Evolutionary conservation across 495 filamentous ascomycete species (phyloP).

Genomic region (Aspergillus ellipticus): DNA sequence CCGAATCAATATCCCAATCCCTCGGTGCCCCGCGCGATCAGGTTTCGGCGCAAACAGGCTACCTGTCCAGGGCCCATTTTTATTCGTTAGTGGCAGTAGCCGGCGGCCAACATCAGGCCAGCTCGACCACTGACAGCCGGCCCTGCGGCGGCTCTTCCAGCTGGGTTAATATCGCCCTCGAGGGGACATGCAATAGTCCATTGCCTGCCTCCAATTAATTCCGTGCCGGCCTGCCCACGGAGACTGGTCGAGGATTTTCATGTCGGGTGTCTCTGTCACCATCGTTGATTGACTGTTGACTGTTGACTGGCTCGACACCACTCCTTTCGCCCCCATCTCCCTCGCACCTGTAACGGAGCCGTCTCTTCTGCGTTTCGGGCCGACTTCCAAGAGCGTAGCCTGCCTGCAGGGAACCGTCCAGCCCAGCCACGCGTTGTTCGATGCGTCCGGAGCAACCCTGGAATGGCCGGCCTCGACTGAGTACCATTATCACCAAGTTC

Average conservation of each 20-base stretch:
- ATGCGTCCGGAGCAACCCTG: constrained; percentile 30
- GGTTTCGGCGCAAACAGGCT: constrained; percentile 27
- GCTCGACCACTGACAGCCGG: constrained; percentile 15
- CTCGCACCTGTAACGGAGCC: not conserved
- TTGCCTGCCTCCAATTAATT: too few species aligned
- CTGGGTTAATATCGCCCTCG: constrained; percentile 1
- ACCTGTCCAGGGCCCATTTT: constrained; percentile 21
- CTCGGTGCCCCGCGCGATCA: constrained; percentile 13
- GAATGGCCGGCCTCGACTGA: constrained; percentile 27
- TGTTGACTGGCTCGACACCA: too few species aligned
- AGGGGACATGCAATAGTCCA: not conserved
- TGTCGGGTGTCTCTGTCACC: too few species aligned
- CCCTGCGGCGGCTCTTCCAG: constrained; percentile 10
- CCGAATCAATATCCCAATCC: constrained; percentile 9
- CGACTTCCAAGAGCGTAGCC: constrained; percentile 6
- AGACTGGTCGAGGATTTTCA: too few species aligned
- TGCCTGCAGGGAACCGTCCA: constrained; percentile 4
- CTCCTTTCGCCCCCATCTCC: not conserved
- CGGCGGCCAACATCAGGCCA: constrained; percentile 20
- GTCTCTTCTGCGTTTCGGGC: constrained; percentile 3
- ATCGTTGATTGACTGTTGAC: too few species aligned
- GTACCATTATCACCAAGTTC: too few species aligned
- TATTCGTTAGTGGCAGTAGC: constrained; percentile 23
- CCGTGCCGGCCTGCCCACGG: not conserved
- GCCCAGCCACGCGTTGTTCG: constrained; percentile 11